Percentiles rank a stretch among this genome's conserved stretches.
These are phyloP conservation scores for Labyrinthula sp. DNA, from an alignment of 352 stramenopile genomes.

Conservation along the genomic window DNA sequence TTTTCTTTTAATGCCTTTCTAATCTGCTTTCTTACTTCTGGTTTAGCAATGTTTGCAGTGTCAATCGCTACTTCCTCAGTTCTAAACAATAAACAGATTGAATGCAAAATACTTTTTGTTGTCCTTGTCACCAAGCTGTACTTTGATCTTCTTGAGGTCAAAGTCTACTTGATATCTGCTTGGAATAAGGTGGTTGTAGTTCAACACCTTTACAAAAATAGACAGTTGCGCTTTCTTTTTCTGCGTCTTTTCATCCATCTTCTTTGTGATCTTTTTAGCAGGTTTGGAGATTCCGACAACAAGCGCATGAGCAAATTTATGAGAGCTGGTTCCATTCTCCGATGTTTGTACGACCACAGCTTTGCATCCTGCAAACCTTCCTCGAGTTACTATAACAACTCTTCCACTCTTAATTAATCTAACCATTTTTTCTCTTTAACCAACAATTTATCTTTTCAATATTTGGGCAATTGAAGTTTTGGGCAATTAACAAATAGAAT, in stretches of 20 bases:
- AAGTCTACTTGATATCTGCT: slow-evolving; percentile 96
- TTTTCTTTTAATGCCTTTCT: slow-evolving; percentile 97
- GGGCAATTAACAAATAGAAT: too few species aligned
- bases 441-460: too few species aligned
- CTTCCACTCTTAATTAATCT: slow-evolving; percentile 78
- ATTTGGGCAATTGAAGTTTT: too few species aligned
- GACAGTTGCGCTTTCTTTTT: slow-evolving; percentile 91
- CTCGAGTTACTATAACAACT: slow-evolving; percentile 94
- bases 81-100: slow-evolving; percentile 30
- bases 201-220: slow-evolving; percentile 98
- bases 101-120: slow-evolving; percentile 35
- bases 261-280: slow-evolving; percentile 84
- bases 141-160: slow-evolving; percentile 93
- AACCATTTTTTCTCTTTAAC: slow-evolving; percentile 20
- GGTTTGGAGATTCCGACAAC: slow-evolving; percentile 80
- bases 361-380: slow-evolving; percentile 94
- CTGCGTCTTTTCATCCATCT: slow-evolving; percentile 85
- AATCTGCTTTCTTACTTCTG: slow-evolving; percentile 59
- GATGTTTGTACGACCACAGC: slow-evolving; percentile 95
- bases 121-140: slow-evolving; percentile 48
- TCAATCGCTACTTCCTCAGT: too few species aligned
- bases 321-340: slow-evolving; percentile 79
- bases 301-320: slow-evolving; percentile 89
- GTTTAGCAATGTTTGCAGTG: slow-evolving; percentile 56
- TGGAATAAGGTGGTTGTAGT: slow-evolving; percentile 98